phyloP scores from a whole-genome alignment of 371 early-diverging fungal species.

The Parasitella parasitica region DNA sequence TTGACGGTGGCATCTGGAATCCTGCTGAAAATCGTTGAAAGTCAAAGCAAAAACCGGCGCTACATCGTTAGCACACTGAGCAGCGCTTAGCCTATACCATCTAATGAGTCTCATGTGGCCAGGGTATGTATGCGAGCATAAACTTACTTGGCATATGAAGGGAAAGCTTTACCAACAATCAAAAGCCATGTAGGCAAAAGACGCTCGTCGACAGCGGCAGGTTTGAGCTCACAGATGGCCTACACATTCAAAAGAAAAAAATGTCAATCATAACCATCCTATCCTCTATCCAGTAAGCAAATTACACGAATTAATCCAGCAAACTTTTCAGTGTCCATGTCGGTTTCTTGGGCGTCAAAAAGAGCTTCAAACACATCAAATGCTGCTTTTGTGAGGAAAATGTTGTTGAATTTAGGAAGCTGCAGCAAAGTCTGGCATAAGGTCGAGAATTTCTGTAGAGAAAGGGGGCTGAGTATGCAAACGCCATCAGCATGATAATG shows the following conservation, averaged over 20 bases:
- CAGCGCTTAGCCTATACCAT: conserved; percentile 38
- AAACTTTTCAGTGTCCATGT: conserved; percentile 63
- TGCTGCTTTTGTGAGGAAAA: conserved; percentile 77
- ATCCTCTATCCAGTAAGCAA: conserved; percentile 20
- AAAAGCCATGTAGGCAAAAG: conserved; percentile 86
- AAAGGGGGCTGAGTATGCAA: neutral
- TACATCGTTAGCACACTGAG: conserved; percentile 54
- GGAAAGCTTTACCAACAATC: conserved; percentile 75
- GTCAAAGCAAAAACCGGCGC: conserved; percentile 70
- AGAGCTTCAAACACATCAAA: conserved; percentile 81
- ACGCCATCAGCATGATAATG: too few relatives aligned
- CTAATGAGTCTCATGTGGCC: too few relatives aligned
- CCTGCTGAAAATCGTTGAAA: conserved; percentile 75
- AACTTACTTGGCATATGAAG: conserved; percentile 57
- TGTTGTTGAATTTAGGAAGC: conserved; percentile 82
- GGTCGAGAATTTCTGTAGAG: conserved; percentile 48
- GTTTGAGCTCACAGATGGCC: conserved; percentile 77
- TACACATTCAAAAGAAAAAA: conserved; percentile 31
- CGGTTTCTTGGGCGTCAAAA: conserved; percentile 54
- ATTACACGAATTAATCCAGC: conserved; percentile 43
- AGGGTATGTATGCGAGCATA: too few relatives aligned
- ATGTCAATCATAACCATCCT: neutral
- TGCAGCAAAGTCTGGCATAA: conserved; percentile 79
- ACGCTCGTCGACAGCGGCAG: conserved; percentile 79
- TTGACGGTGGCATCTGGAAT: conserved; percentile 48